Percentiles rank a stretch among this genome's conserved stretches.
Conservation (phyloP, 495 filamentous ascomycete genomes). For the Penicillium crystallinum region DNA sequence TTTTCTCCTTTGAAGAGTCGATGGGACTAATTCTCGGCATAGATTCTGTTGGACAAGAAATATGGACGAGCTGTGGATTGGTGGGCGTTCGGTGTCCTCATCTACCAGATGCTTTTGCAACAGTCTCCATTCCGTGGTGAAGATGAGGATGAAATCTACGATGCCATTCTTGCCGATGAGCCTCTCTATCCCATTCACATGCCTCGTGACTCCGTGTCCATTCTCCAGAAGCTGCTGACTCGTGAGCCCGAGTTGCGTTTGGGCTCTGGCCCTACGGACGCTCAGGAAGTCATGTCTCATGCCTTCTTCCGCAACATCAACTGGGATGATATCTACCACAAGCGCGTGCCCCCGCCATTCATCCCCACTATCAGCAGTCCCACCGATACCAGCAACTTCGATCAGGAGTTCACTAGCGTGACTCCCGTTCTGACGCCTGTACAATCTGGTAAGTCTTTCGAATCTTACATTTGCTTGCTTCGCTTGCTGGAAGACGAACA, state of each 20-base stretch:
- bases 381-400: constrained; percentile 99
- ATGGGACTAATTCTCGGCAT: constrained; percentile 14
- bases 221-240: constrained; percentile 94
- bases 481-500: background rate
- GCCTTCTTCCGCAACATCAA: constrained; percentile 97
- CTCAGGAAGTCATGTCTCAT: constrained; percentile 98
- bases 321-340: constrained; percentile 98
- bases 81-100: constrained; percentile 99
- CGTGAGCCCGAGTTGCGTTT: constrained; percentile 90
- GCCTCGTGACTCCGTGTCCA: constrained; percentile 95
- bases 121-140: constrained; percentile 98
- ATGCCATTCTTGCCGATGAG: constrained; percentile 96
- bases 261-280: constrained; percentile 92
- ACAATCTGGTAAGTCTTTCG: constrained; percentile 73
- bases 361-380: constrained; percentile 80
- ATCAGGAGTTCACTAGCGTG: constrained; percentile 96
- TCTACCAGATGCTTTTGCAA: constrained; percentile 99
- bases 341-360: constrained; percentile 84
- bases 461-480: background rate
- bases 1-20: background rate
- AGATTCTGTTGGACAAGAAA: constrained; percentile 98
- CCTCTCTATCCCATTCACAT: constrained; percentile 98
- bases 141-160: constrained; percentile 99
- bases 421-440: constrained; percentile 96
- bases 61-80: constrained; percentile 98